phyloP scores from a whole-genome alignment of 768 basidiomycete genomes.

The Plicaturopsis crispa region DNA sequence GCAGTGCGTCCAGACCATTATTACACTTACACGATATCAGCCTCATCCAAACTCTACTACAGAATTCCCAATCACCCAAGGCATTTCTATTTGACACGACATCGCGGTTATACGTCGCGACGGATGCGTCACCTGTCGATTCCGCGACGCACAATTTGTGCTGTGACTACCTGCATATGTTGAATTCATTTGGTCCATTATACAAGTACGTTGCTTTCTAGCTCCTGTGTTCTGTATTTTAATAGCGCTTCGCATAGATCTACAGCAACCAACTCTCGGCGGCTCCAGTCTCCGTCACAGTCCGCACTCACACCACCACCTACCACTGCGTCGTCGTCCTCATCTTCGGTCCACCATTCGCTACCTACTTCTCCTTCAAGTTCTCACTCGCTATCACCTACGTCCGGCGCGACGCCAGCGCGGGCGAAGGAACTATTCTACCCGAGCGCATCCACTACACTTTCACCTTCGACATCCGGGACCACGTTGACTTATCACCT shows the following conservation, averaged over 20 bases:
- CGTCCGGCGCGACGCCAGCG: conserved; percentile 9
- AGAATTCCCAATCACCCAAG: conserved; percentile 92
- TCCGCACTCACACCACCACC: conserved; percentile 18
- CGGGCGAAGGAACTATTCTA: conserved; percentile 46
- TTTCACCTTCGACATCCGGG: conserved; percentile 46
- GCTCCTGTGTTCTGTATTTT: conserved; percentile 4
- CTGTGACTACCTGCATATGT: conserved; percentile 84
- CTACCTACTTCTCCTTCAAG: conserved; percentile 14
- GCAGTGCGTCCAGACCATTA: conserved; percentile 57
- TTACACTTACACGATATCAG: background rate
- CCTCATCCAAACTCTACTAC: too few relatives aligned
- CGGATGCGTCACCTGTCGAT: conserved; percentile 89
- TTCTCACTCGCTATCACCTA: conserved; percentile 9
- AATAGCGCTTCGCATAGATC: conserved; percentile 8
- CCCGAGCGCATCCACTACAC: conserved; percentile 59
- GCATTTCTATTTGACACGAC: conserved; percentile 87
- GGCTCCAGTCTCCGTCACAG: conserved; percentile 3
- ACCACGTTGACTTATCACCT: conserved; percentile 83
- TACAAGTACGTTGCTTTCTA: conserved; percentile 53
- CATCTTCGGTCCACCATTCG: conserved; percentile 6
- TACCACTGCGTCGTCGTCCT: conserved; percentile 14
- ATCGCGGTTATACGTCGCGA: conserved; percentile 86
- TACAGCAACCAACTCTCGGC: conserved; percentile 10
- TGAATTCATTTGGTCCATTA: conserved; percentile 77
- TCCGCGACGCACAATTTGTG: conserved; percentile 82